Conservation (phyloP, 139 green algal genomes). For the Tetraselmis striata region DNA sequence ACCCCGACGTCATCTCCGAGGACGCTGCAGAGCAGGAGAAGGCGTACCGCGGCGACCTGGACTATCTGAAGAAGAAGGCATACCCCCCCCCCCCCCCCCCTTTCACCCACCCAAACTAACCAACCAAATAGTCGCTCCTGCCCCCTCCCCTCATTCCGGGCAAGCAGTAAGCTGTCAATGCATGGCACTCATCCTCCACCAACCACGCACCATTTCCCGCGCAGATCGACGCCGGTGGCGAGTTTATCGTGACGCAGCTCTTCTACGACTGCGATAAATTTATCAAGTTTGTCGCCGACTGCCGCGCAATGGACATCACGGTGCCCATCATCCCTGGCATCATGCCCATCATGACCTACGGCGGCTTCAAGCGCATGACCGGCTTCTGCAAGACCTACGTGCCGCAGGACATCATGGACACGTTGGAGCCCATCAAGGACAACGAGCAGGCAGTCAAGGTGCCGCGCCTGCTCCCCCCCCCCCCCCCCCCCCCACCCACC, state of each 20-base stretch:
- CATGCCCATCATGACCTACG: conserved; percentile 96
- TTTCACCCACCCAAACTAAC: too few relatives aligned
- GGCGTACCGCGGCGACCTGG: conserved; percentile 80
- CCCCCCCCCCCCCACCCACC: too few relatives aligned
- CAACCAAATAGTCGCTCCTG: too few relatives aligned
- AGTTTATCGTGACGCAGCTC: conserved; percentile 93
- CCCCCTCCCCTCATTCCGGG: too few relatives aligned
- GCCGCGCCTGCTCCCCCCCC: background rate
- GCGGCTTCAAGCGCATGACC: conserved; percentile 98
- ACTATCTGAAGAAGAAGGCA: conserved; percentile 95
- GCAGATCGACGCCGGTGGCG: conserved; percentile 80
- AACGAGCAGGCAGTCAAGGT: conserved; percentile 85
- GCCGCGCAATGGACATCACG: conserved; percentile 68
- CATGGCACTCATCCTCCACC: too few relatives aligned
- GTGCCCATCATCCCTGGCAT: conserved; percentile 91
- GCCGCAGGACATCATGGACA: conserved; percentile 60
- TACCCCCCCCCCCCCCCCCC: too few relatives aligned
- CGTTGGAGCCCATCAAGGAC: conserved; percentile 89
- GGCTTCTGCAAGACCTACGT: conserved; percentile 93
- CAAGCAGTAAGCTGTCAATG: too few relatives aligned
- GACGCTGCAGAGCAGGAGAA: conserved; percentile 64
- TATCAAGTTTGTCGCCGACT: conserved; percentile 75
- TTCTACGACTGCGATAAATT: conserved; percentile 92
- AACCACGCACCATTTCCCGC: background rate
- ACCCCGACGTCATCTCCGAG: conserved; percentile 88